Percentiles rank a stretch among this genome's conserved stretches.
Evolutionary conservation across 352 stramenopile species (phyloP).

Genomic region (Globisporangium abappressorium): DNA sequence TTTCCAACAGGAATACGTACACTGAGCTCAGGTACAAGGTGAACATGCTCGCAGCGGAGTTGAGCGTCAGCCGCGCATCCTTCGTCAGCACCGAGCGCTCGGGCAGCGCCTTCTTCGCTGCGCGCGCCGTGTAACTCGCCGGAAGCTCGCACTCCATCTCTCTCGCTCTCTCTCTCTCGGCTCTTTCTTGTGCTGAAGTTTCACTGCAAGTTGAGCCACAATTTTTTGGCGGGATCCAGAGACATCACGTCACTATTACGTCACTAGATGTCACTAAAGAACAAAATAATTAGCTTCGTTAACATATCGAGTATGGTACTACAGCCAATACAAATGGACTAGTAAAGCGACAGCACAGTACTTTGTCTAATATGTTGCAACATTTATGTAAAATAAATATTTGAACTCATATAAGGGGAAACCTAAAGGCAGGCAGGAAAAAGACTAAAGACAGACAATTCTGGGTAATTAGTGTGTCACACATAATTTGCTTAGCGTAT

Average conservation of each 20-base stretch:
- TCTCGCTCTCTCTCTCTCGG: neutral
- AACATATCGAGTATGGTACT: too few species aligned
- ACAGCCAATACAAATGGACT: too few species aligned
- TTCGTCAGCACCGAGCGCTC: constrained; percentile 66
- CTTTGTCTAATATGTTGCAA: neutral
- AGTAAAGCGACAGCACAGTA: neutral
- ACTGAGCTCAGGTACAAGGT: constrained; percentile 70
- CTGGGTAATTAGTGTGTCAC: neutral
- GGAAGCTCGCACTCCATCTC: constrained; percentile 73
- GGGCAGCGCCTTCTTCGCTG: constrained; percentile 64
- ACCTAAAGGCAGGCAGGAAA: neutral
- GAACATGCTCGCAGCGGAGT: constrained; percentile 75
- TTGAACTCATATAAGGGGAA: neutral
- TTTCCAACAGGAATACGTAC: constrained; percentile 28
- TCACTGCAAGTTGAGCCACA: neutral
- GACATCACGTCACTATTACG: too few species aligned
- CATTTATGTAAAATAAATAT: neutral
- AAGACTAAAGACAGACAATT: neutral
- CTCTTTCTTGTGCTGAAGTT: neutral
- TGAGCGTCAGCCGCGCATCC: constrained; percentile 64
- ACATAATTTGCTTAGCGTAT: neutral
- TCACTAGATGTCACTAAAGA: too few species aligned
- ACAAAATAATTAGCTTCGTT: too few species aligned
- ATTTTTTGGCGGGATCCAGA: constrained; percentile 15
- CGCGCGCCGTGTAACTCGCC: constrained; percentile 60